Evolutionary conservation across 176 grass and related monocot genomes (phyloP).

Genomic region (Cenchrus fungigraminus): DNA sequence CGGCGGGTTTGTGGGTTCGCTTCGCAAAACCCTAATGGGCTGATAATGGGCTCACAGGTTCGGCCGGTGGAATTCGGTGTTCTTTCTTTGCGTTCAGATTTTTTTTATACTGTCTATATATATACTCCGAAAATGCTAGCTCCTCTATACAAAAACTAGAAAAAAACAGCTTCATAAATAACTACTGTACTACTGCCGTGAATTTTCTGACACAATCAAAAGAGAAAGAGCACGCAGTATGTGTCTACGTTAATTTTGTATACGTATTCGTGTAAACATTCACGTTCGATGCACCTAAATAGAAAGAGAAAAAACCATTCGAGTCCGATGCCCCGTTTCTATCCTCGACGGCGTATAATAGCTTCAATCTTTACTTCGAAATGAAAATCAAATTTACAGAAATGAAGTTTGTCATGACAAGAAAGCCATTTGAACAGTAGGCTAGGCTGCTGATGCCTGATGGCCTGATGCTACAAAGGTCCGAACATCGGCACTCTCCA

Average conservation of each 20-base stretch:
- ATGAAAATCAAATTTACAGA: slow-evolving; percentile 3
- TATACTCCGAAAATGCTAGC: no score
- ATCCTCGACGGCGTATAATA: neutral
- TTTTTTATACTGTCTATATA: no score
- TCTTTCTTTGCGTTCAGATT: neutral
- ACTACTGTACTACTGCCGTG: neutral
- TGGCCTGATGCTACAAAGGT: neutral
- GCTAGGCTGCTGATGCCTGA: slow-evolving; percentile 1
- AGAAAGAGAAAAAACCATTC: neutral
- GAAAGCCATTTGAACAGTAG: neutral
- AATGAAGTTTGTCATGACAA: slow-evolving; percentile 6
- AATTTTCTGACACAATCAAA: neutral
- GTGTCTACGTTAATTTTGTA: no score
- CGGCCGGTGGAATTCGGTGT: neutral
- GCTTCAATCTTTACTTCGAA: neutral
- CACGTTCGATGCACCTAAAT: neutral
- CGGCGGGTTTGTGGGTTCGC: neutral
- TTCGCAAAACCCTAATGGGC: slow-evolving; percentile 55
- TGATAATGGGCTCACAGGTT: neutral
- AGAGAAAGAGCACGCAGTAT: no score
- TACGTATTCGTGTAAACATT: neutral
- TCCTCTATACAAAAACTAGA: no score
- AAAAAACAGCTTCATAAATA: no score
- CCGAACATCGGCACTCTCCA: neutral
- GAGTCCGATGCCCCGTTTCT: no score